Evolutionary conservation across 345 rosid genomes (phyloP).

Genomic region (Citrus hindsii): DNA sequence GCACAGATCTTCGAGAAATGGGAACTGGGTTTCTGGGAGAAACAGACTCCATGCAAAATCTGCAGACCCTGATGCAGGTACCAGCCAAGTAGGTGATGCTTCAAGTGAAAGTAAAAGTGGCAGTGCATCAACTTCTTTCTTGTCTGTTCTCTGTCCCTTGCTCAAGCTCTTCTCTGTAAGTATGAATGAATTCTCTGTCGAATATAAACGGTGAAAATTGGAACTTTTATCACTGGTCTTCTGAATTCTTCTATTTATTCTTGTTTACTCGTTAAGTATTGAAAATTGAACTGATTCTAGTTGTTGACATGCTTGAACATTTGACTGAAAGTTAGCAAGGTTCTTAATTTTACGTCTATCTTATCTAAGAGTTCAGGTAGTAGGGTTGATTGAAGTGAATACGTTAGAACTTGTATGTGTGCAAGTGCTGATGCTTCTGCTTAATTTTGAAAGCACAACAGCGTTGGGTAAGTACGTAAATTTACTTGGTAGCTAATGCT

Average conservation of each 20-base stretch:
- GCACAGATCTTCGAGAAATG: background rate
- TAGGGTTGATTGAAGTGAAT: background rate
- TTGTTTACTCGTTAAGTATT: background rate
- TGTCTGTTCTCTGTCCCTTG: conserved; percentile 77
- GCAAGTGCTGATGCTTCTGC: too few relatives aligned
- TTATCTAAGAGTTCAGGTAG: background rate
- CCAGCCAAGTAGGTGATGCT: conserved; percentile 2
- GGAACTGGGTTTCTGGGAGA: conserved; percentile 25
- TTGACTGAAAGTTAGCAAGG: background rate
- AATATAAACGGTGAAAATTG: background rate
- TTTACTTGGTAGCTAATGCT: too few relatives aligned
- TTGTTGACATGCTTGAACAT: background rate
- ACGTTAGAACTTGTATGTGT: background rate
- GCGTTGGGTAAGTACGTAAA: too few relatives aligned
- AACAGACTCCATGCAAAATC: conserved; percentile 29
- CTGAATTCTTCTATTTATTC: background rate
- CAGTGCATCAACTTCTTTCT: conserved; percentile 45
- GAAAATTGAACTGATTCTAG: background rate
- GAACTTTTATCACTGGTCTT: background rate
- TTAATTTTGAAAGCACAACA: too few relatives aligned
- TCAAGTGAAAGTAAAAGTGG: background rate
- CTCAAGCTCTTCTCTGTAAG: conserved; percentile 75
- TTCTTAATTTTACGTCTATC: background rate
- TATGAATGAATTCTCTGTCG: background rate
- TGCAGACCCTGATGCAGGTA: conserved; percentile 19